Conservation (phyloP, 768 basidiomycete species). For the Lactarius trivialis region DNA sequence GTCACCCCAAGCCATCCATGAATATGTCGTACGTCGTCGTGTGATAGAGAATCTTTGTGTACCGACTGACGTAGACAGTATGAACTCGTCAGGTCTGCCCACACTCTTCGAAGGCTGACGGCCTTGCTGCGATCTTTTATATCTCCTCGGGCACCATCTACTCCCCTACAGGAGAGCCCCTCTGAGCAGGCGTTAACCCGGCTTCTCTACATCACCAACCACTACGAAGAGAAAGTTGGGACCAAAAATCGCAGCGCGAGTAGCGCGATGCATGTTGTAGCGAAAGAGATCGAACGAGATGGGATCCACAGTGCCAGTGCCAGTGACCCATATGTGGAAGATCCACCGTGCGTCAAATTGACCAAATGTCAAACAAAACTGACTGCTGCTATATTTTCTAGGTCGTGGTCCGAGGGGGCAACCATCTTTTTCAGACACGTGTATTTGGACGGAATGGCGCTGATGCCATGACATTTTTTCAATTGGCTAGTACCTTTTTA, state of each 20-base stretch:
- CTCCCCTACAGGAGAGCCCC: constrained; percentile 31
- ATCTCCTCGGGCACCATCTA: constrained; percentile 26
- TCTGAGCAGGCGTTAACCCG: constrained; percentile 35
- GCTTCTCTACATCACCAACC: constrained; percentile 40
- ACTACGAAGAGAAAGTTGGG: constrained; percentile 49
- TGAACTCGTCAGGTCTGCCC: constrained; percentile 54
- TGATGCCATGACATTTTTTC: constrained; percentile 22
- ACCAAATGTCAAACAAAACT: not conserved
- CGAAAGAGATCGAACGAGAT: constrained; percentile 53
- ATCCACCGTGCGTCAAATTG: constrained; percentile 41
- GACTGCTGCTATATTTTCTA: not conserved
- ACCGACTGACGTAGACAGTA: constrained; percentile 37
- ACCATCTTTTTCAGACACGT: constrained; percentile 17
- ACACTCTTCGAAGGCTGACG: constrained; percentile 42
- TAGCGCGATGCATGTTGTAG: constrained; percentile 51
- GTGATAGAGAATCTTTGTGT: not conserved
- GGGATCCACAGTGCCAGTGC: constrained; percentile 43
- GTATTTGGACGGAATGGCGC: constrained; percentile 21
- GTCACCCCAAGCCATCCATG: constrained; percentile 47
- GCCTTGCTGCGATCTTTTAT: constrained; percentile 32
- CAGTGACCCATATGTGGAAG: constrained; percentile 31
- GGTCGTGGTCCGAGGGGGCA: constrained; percentile 17
- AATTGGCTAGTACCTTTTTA: not conserved
- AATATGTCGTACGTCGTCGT: constrained; percentile 48
- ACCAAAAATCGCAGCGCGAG: constrained; percentile 43